A percentile compares a stretch with the other conserved stretches of the same genome.
Conservation (phyloP, 2,329 filamentous ascomycete species). For the Ophiognomonia clavigignenti-juglandacearum region DNA sequence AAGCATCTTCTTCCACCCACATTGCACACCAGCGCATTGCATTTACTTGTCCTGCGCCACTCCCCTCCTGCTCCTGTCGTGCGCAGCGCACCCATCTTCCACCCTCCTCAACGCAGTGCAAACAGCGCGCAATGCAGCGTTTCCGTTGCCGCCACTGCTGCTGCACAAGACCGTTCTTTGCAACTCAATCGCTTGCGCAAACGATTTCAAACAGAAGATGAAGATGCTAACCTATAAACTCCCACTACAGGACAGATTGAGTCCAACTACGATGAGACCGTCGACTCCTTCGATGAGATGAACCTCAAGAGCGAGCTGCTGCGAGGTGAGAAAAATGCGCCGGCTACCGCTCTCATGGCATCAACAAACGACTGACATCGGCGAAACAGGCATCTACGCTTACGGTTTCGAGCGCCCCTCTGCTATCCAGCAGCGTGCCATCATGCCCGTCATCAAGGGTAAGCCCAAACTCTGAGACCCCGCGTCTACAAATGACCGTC, state of each 20-base stretch:
- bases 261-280: constrained; percentile 99
- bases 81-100: constrained; percentile 3
- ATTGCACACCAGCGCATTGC: constrained; percentile 6
- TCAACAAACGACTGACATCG: constrained; percentile 21
- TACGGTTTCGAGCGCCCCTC: constrained; percentile 99
- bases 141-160: neutral
- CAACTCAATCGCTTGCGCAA: neutral
- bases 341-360: constrained; percentile 16
- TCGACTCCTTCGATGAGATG: constrained; percentile 99
- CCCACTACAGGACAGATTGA: constrained; percentile 81
- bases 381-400: constrained; percentile 78
- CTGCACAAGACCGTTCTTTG: neutral
- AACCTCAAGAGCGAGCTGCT: constrained; percentile 95
- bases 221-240: constrained; percentile 7
- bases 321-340: constrained; percentile 58
- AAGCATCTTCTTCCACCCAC: constrained; percentile 38
- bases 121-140: constrained; percentile 1
- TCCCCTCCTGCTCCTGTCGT: neutral
- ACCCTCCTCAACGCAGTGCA: constrained; percentile 6
- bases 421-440: constrained; percentile 99
- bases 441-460: constrained; percentile 99
- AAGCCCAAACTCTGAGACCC: constrained; percentile 30
- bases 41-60: neutral
- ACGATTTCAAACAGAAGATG: neutral
- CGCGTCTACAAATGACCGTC: constrained; percentile 1